These are phyloP conservation scores for Arabidopsis thaliana DNA, from an alignment of 345 rosid species.

Conservation along the genomic window TAIR10.1 NC_003070.9:13641001-13641500, in stretches of 20 bases:
- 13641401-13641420: constrained; percentile 96
- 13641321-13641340: constrained; percentile 3
- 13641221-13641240: constrained; percentile 93
- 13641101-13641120: constrained; percentile 72
- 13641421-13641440: constrained; percentile 93
- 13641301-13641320: background rate
- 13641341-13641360: too few relatives aligned
- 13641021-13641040: background rate
- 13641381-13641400: constrained; percentile 98
- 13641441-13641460: constrained; percentile 67
- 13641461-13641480: constrained; percentile 79
- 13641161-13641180: constrained; percentile 68
- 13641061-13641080: constrained; percentile 41
- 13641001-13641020: background rate
- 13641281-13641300: constrained; percentile 77
- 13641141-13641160: constrained; percentile 67
- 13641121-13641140: constrained; percentile 85
- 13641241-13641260: constrained; percentile 92
- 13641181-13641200: constrained; percentile 71
- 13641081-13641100: constrained; percentile 90
- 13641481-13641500: constrained; percentile 63
- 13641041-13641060: too few relatives aligned
- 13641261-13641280: constrained; percentile 84
- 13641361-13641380: constrained; percentile 53
- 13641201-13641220: constrained; percentile 83